Evolutionary conservation across 31 red algal species (phyloP), one percentile per base, ranked within the genome.

Genomic region (Endocladia muricata): DNA sequence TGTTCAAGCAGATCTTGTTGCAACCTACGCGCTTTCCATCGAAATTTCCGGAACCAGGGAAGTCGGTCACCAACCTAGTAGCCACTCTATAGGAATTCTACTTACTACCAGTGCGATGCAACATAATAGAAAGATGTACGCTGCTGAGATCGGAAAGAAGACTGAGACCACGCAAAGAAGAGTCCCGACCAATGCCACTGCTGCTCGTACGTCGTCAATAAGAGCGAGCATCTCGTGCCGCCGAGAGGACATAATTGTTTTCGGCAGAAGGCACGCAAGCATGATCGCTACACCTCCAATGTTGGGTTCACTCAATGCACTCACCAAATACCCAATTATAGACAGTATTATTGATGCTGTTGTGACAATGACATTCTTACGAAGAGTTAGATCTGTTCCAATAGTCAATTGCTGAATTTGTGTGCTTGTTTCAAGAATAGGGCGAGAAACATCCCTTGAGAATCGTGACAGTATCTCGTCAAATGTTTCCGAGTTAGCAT

Each of bases 221-320:
- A 78, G 74, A 41, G 74, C 57, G 25, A 78, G 56, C 74, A 78
- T 62, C 55, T 78, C 74, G 58, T 78, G 74, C 25, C 32, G 55
- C 33, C 74, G 55, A 9, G 54, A 39, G 2, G 74, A 23, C 37
- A 78, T 17, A 63, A 78, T 41, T 9, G 59, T 44, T 35, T 37
- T 64, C 6, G 74, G 58, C 2, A 65, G 23, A 25, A 78, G 36
- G 29, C 59, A 64, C 22, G 55, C 74, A 21, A 78, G 39, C 74
- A 78, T 65, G 25, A 78, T 54, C 9, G 59, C 41, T 3, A 78
- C 58, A 17, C 58, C 57, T 2, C 58, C 74, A 17, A 78, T 29
- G 58, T 31, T 78, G 26, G 59, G 37, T 25, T 78, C 74, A 21
- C 40, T 31, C n/a, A 49, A 13, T 34, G 74, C 29, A 60, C 58